Evolutionary conservation across 768 basidiomycete genomes (phyloP).

Genomic region (Pleurotus ostreatus): DNA sequence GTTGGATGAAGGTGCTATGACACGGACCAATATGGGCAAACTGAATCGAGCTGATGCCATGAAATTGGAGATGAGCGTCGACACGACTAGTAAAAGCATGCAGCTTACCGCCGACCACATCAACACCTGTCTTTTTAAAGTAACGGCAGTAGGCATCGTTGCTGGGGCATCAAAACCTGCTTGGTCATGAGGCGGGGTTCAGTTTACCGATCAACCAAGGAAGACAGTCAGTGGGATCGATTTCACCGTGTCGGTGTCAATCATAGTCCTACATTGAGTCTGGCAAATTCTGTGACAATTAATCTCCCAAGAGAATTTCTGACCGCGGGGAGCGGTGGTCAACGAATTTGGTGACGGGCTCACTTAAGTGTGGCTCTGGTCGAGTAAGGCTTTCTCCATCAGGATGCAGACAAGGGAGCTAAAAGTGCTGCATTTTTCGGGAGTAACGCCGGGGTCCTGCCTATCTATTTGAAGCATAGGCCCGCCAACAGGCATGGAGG

Average conservation of each 20-base stretch:
- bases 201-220: neutral
- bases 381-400: constrained; percentile 5
- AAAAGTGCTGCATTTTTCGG: neutral
- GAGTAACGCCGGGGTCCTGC: neutral
- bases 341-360: neutral
- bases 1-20: neutral
- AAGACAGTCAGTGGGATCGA: neutral
- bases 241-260: neutral
- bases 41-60: neutral
- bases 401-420: neutral
- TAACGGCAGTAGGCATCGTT: neutral
- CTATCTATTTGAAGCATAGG: neutral
- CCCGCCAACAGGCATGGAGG: too few relatives aligned
- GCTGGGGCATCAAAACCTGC: neutral
- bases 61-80: neutral
- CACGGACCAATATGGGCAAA: neutral
- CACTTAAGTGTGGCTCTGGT: neutral
- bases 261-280: neutral
- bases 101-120: neutral
- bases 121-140: neutral
- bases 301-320: neutral
- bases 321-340: neutral
- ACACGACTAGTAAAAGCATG: too few relatives aligned
- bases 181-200: neutral
- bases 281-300: neutral